Conservation (phyloP, 140 eudicot genomes). For the Stevia rebaudiana region DNA sequence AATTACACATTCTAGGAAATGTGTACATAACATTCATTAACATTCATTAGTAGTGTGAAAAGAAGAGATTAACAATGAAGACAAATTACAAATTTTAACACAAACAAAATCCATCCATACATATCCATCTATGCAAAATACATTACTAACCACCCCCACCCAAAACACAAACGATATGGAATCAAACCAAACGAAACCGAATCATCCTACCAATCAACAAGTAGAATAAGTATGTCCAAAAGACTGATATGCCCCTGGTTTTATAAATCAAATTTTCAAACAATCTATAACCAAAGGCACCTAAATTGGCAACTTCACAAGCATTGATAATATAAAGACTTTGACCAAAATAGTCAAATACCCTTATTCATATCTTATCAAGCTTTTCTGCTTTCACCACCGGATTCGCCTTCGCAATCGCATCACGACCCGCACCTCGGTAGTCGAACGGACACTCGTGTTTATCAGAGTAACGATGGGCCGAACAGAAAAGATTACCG, state of each 20-base stretch:
- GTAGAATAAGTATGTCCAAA: slow-evolving; percentile 32
- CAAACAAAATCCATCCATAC: slow-evolving; percentile 23
- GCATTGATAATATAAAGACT: slow-evolving; percentile 13
- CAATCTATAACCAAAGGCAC: slow-evolving; percentile 16
- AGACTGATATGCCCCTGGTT: slow-evolving; percentile 30
- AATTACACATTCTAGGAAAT: not conserved
- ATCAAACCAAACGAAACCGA: slow-evolving; percentile 35
- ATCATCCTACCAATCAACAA: slow-evolving; percentile 32
- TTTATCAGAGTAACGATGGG: slow-evolving; percentile 79
- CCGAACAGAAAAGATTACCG: slow-evolving; percentile 64
- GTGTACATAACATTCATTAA: not conserved
- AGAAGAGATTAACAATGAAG: slow-evolving; percentile 6
- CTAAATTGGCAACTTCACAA: slow-evolving; percentile 38
- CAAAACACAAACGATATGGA: slow-evolving; percentile 13
- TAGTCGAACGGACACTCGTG: slow-evolving; percentile 71
- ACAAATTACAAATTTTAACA: slow-evolving; percentile 24
- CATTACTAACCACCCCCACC: not conserved
- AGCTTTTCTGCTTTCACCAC: slow-evolving; percentile 73
- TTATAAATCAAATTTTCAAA: slow-evolving; percentile 21
- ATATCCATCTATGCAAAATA: not conserved
- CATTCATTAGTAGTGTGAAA: not conserved
- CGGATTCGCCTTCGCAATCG: slow-evolving; percentile 72
- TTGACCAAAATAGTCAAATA: not conserved
- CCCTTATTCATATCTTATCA: slow-evolving; percentile 51
- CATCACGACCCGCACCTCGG: slow-evolving; percentile 57